Evolutionary conservation across 805 yeast species (phyloP), one percentile per base, ranked within the genome.

Genomic region (Candida dendrica): DNA sequence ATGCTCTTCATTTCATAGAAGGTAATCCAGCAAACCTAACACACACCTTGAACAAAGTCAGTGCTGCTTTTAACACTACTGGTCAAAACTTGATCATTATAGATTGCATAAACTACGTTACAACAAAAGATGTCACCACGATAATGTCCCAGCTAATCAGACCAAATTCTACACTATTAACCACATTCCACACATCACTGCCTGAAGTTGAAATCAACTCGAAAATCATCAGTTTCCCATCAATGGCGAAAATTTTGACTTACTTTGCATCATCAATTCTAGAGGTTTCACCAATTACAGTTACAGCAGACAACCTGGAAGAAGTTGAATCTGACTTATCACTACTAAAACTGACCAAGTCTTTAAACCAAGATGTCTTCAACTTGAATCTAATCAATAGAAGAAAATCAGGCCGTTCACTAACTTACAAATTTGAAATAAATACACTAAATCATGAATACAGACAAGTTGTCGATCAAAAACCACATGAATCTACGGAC

Each of bases 391-490:
- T 93, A 42, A 77, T 74, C 6, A 84, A 81, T 51, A 72, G 93
- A 44, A 72, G 97, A 42, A 85, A 85, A 55, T 84, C 95, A 0
- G 98, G 98, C 0, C 72, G 96, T 40, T 75, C 95, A 0, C 55
- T 82, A 20, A 60, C 68, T 1, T 81, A 80, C 42, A 57, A 65
- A 7, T 86, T 76, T 54, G 58, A 55, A 6, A 66, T 87, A 3
- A 75, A 87, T 54, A 55, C 77, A 0, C 38, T 18, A 0, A 56
- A 56, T 18, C 86, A 81, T 60, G 49, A 54, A 45, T 66, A 71
- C 26, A 61, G 60, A 0, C 46, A 58, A 2, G 45, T 59, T 10
- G 50, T 59, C 2, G 58, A 45, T 38, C 53, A 48, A n/a, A 53
- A 48, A 1, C 46, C 47, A 3, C 43, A 50, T 3, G 60, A 56